Evolutionary conservation across 257 asterid genomes (phyloP), one percentile per base, ranked within the genome.

Genomic region (Plantago ovata): DNA sequence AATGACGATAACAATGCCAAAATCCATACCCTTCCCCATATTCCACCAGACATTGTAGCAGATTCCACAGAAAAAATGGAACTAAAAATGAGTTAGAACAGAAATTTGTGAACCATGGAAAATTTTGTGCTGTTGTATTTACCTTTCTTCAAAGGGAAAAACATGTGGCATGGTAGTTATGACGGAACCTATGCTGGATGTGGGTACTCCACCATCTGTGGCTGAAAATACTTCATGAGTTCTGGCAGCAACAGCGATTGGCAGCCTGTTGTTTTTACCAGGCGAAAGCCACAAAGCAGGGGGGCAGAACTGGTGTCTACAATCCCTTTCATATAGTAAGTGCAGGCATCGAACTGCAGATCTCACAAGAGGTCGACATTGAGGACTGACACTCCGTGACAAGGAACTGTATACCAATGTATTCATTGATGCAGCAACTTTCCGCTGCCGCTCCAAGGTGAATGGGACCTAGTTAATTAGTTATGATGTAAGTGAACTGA

Each of bases 121-220:
- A 51, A 60, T 21, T 62, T 46, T 45, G 15, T 56, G 47, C 41
- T 28, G 63, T 18, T 28, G 60, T 38, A 45, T 50, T 68, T 71
- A 81, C 98, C 98, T 92, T 79, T 92, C 98, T 64, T 88, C 98
- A 63, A 92, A 92, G 51, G 96, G 96, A 63, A 85, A 92, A 54
- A 92, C 82, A 69, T 92, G 96, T 32, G 98, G 96, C 77, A 81
- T 85, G 20, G 84, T 70, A 54, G 90, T 88, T 66, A 92, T 84
- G 54, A 88, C 83, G 45, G 98, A 88, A 60, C 83, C 81, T 75
- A 74, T 61, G 68, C 73, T 74, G 33, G 86, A 62, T 49, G 84
- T 74, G 52, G 81, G 56, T 47, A 75, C 40, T 49, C 81, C 76
- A 72, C 81, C 76, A 74, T 83, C 90, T 39, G 77, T 68, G 38